Percentiles rank a stretch among this genome's conserved stretches.
These are phyloP conservation scores for Acmispon strigosus DNA, from an alignment of 306 rosid genomes.

Conservation along the genomic window DNA sequence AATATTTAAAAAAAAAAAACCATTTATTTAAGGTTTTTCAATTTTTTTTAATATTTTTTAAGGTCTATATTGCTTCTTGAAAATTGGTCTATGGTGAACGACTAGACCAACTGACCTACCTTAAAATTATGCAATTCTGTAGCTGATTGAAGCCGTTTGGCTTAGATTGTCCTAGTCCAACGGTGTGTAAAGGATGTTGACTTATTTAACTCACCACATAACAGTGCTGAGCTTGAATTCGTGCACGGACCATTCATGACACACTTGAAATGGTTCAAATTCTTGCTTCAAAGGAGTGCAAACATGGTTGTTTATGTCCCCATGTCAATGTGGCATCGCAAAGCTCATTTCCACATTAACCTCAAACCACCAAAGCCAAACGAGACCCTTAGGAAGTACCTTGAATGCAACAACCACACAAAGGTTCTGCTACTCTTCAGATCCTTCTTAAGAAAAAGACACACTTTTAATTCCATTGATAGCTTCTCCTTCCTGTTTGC, in stretches of 20 bases:
- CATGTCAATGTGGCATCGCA: slow-evolving; percentile 14
- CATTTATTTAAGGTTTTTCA: no score
- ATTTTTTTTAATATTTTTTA: no score
- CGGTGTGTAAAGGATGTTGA: background rate
- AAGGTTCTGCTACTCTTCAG: slow-evolving; percentile 34
- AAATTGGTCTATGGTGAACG: no score
- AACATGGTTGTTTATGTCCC: background rate
- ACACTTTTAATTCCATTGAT: slow-evolving; percentile 27
- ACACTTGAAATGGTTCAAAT: slow-evolving; percentile 20
- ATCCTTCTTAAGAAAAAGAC: slow-evolving; percentile 30
- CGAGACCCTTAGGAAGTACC: slow-evolving; percentile 35
- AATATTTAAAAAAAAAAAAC: no score
- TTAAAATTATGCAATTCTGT: no score
- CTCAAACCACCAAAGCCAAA: slow-evolving; percentile 56
- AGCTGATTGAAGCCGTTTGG: no score
- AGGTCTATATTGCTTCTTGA: no score
- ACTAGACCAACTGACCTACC: no score
- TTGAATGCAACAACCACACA: slow-evolving; percentile 30
- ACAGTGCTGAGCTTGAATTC: background rate
- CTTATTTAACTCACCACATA: background rate
- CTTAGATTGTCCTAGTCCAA: background rate
- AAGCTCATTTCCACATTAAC: slow-evolving; percentile 18
- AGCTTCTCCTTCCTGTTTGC: slow-evolving; percentile 40
- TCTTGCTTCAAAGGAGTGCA: background rate
- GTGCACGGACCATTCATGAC: slow-evolving; percentile 19